A percentile compares a stretch with the other conserved stretches of the same genome.
phyloP scores from a whole-genome alignment of 805 yeast genomes.

The Cyberlindnera americana region DNA sequence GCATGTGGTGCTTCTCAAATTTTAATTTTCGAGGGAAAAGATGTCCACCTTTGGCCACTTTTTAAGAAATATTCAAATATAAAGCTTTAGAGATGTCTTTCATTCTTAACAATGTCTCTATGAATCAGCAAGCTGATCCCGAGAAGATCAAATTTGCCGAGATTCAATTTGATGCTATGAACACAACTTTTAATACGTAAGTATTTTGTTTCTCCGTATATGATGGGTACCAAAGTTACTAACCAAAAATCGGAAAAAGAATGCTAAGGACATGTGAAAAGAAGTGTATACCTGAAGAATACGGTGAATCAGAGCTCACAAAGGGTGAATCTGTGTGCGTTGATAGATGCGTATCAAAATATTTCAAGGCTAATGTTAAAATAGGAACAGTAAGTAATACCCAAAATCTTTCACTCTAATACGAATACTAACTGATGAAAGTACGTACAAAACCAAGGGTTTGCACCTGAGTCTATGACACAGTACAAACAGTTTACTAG shows the following conservation, averaged over 20 bases:
- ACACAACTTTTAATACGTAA: conserved; percentile 46
- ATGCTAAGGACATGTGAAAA: conserved; percentile 58
- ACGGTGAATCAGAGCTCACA: conserved; percentile 77
- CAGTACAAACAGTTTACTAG: conserved; percentile 20
- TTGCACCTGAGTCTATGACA: conserved; percentile 22
- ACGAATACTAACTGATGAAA: conserved; percentile 6
- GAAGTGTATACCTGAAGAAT: conserved; percentile 85
- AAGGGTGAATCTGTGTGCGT: conserved; percentile 83
- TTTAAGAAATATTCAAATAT: no score
- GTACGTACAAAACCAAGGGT: conserved; percentile 24
- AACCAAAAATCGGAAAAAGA: conserved; percentile 24
- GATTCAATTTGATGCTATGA: conserved; percentile 65
- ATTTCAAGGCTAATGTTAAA: conserved; percentile 64
- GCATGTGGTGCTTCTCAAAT: no score
- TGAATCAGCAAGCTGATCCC: conserved; percentile 51
- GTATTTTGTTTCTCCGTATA: conserved; percentile 15
- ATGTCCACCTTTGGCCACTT: no score
- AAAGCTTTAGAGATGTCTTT: conserved; percentile 59
- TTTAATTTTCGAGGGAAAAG: no score
- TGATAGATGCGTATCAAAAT: conserved; percentile 84
- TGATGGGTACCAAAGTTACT: background rate
- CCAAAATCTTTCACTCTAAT: no score
- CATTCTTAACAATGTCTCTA: conserved; percentile 44
- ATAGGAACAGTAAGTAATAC: conserved; percentile 46
- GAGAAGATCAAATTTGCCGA: conserved; percentile 61